A percentile compares a stretch with the other conserved stretches of the same genome.
These are phyloP conservation scores for Cyclostephanos invisitatus DNA, from an alignment of 108 stramenopile species.

Conservation along the genomic window DNA sequence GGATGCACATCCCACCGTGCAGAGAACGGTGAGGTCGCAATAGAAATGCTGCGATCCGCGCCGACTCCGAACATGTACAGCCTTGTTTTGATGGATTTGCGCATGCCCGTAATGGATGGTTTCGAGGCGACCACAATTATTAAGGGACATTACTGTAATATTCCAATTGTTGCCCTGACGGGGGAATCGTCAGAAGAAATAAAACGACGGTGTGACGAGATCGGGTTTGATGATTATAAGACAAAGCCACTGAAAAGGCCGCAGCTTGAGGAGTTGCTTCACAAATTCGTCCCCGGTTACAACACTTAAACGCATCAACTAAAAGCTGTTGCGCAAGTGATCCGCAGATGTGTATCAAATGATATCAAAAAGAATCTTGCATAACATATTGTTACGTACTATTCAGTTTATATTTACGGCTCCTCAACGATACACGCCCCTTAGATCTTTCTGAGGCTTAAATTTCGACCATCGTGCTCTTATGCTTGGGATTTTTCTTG, in stretches of 20 bases:
- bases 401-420: too few species aligned
- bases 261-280: slow-evolving; percentile 25
- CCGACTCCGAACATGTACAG: slow-evolving; percentile 39
- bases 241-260: slow-evolving; percentile 46
- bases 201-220: slow-evolving; percentile 32
- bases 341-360: too few species aligned
- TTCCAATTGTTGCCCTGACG: slow-evolving; percentile 53
- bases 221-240: slow-evolving; percentile 52
- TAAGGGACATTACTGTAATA: slow-evolving; percentile 28
- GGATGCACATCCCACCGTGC: slow-evolving; percentile 35
- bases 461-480: slow-evolving; percentile 8
- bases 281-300: background rate
- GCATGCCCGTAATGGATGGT: slow-evolving; percentile 80
- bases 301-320: background rate
- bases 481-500: slow-evolving; percentile 5
- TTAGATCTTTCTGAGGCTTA: background rate
- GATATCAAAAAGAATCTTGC: too few species aligned
- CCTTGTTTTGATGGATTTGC: slow-evolving; percentile 70
- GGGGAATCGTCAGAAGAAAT: slow-evolving; percentile 42
- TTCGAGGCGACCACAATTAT: slow-evolving; percentile 56
- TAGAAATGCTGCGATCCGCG: slow-evolving; percentile 53
- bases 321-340: too few species aligned
- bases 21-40: slow-evolving; percentile 55
- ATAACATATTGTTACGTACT: too few species aligned
- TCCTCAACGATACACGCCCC: background rate